Evolutionary conservation across 2,329 filamentous ascomycete species (phyloP).

Genomic region (Fusarium poae): DNA sequence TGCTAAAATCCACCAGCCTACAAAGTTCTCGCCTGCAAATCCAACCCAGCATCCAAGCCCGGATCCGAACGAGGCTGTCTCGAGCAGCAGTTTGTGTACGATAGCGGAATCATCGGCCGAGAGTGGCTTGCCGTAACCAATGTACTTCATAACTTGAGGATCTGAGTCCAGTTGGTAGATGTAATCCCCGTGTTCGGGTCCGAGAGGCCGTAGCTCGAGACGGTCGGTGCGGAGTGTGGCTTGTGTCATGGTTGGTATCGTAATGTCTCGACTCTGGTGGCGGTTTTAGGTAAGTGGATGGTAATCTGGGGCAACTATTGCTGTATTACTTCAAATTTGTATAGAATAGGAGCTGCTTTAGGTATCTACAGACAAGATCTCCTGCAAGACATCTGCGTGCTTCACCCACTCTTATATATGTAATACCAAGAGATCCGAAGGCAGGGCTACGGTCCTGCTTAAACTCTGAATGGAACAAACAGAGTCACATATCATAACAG

Average conservation of each 20-base stretch:
- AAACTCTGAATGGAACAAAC: conserved; percentile 5
- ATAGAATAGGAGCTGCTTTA: neutral
- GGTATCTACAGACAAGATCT: conserved; percentile 6
- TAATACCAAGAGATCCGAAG: conserved; percentile 15
- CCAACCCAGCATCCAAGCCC: conserved; percentile 44
- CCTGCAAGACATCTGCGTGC: conserved; percentile 3
- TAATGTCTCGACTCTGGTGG: neutral
- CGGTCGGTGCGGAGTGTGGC: conserved; percentile 37
- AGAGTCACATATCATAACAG: conserved; percentile 8
- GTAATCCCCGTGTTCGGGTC: conserved; percentile 35
- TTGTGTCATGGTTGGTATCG: conserved; percentile 33
- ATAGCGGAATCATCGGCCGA: conserved; percentile 35
- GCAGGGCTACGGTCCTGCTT: conserved; percentile 20
- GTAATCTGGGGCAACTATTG: neutral
- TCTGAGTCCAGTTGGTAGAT: conserved; percentile 41
- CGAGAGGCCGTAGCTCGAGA: conserved; percentile 37
- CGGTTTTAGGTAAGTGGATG: neutral
- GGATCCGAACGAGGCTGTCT: conserved; percentile 37
- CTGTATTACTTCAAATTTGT: neutral
- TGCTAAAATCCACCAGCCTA: conserved; percentile 51
- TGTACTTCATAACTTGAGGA: conserved; percentile 43
- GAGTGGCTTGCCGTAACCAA: conserved; percentile 44
- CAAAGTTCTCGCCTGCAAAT: conserved; percentile 46
- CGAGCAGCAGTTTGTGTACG: conserved; percentile 44
- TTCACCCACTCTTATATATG: conserved; percentile 37